Evolutionary conservation across 805 yeast genomes (phyloP), one percentile per base, ranked within the genome.

Genomic region (Cyberlindnera maritima): DNA sequence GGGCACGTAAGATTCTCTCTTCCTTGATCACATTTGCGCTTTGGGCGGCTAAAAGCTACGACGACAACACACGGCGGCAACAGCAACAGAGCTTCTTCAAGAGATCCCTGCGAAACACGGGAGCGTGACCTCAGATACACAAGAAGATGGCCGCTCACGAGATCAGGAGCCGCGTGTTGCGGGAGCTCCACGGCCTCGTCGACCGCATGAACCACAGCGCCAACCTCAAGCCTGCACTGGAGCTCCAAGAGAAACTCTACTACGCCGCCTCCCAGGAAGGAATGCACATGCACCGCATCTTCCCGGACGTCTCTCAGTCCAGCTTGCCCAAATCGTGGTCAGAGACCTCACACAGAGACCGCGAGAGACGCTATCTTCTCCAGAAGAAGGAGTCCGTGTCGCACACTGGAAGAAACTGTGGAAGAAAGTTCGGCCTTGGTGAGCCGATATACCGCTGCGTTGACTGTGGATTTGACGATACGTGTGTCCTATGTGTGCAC

Each of bases 391-490:
- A 43, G 15, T 39, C 49, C 11, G 46, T 37, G 23, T 35, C 54
- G 0, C 88, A 86, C 46, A 60, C 66, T 2, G 83, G 81, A n/a
- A 75, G 83, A 55, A 80, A 81, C 17, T 87, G 96, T 68, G 85
- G 90, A 3, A 71, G 81, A 45, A 71, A 78, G 31, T 81, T 87
- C 54, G 74, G 71, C 34, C 57, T 63, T 3, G 85, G 85, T 20
- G 87, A 83, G 50, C 80, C 84, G 0, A 83, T 85, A 18, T 87
- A 83, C 60, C 70, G 88, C 46, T 87, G 96, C 59, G 71, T 71
- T 29, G 88, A 85, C 48, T 87, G 96, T 70, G 88, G 87, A 0
- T 77, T 75, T 50, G 96, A 87, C 64, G 81, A 80, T 9, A 83
- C 91, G 0, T 87, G 95, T 70, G 90, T 88, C 29, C 61, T 87